These are phyloP conservation scores for Sporothrix humicola DNA, from an alignment of 2,329 filamentous ascomycete species.

Conservation along the genomic window DNA sequence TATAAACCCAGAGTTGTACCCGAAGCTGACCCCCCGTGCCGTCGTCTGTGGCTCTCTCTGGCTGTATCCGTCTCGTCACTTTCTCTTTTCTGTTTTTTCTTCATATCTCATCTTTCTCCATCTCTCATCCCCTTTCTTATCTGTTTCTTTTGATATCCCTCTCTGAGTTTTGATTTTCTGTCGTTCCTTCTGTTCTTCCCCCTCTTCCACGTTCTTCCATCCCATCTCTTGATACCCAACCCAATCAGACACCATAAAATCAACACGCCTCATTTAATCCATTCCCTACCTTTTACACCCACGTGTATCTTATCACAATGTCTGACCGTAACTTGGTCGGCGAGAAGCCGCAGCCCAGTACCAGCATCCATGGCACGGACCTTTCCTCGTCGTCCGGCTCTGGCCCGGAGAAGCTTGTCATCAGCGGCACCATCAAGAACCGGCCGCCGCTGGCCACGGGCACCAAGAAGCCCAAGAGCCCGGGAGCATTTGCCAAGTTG, in stretches of 20 bases:
- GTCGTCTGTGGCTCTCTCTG: slow-evolving; percentile 4
- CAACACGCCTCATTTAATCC: background rate
- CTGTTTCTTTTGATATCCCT: background rate
- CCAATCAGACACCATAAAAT: background rate
- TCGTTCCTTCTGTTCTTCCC: background rate
- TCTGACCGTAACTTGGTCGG: background rate
- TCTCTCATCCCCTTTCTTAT: too few relatives aligned
- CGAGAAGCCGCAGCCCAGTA: background rate
- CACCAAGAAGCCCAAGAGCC: slow-evolving; percentile 38
- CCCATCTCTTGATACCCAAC: background rate
- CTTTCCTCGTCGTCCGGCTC: background rate
- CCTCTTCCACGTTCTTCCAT: background rate
- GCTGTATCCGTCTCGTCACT: background rate
- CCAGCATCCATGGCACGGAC: slow-evolving; percentile 3
- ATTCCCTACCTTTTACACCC: background rate
- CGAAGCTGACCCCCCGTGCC: background rate
- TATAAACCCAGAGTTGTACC: slow-evolving; percentile 17
- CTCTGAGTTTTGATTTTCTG: background rate
- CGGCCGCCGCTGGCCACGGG: slow-evolving; percentile 38
- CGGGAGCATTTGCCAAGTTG: background rate
- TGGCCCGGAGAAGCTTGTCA: slow-evolving; percentile 4
- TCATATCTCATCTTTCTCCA: background rate
- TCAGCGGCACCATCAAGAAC: slow-evolving; percentile 32
- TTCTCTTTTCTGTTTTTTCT: background rate
- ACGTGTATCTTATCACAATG: background rate